These are phyloP conservation scores for Penicillium crustosum DNA, from an alignment of 2,329 filamentous ascomycete genomes.

Conservation along the genomic window DNA sequence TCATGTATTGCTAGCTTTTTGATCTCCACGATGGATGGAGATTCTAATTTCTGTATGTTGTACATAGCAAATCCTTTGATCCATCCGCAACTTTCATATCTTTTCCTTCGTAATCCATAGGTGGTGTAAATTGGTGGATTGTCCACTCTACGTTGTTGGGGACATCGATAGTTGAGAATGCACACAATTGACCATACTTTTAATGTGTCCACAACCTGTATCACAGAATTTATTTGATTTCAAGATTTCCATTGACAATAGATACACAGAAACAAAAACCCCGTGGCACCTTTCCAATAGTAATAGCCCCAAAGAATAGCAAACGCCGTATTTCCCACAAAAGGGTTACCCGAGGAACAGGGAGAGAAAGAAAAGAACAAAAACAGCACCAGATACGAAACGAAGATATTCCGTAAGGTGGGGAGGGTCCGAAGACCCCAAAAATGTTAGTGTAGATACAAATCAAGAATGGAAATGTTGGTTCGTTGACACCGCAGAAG, in stretches of 20 bases:
- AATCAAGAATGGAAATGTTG: constrained; percentile 12
- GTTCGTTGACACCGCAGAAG: constrained; percentile 6
- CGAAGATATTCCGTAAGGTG: not conserved
- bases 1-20: constrained; percentile 27
- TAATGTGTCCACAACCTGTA: not conserved
- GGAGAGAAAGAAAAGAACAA: not conserved
- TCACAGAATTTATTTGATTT: not conserved
- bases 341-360: not conserved
- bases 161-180: not conserved
- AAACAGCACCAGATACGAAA: constrained; percentile 6
- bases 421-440: not conserved
- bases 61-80: constrained; percentile 22
- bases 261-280: not conserved
- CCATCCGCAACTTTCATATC: not conserved
- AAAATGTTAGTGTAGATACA: constrained; percentile 18
- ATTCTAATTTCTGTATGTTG: constrained; percentile 22
- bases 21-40: constrained; percentile 13
- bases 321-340: constrained; percentile 2
- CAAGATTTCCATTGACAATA: not conserved
- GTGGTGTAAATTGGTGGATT: not conserved
- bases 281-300: not conserved
- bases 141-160: not conserved
- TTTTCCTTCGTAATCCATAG: not conserved
- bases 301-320: not conserved
- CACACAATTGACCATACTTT: not conserved